Conservation (phyloP, 2,329 filamentous ascomycete species). For the Daldinia sp. region DNA sequence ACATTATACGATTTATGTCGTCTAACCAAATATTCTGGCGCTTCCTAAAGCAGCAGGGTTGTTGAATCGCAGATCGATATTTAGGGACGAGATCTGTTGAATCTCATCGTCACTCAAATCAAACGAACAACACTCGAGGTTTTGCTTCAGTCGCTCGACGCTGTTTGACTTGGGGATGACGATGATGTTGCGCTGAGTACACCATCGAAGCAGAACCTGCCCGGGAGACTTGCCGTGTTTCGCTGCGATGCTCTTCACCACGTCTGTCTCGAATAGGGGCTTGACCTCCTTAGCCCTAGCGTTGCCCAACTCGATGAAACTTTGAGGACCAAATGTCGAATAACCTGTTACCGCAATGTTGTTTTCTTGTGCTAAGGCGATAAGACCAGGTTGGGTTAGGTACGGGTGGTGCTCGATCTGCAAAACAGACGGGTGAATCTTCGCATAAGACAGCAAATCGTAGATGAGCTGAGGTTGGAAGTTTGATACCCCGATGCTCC, state of each 20-base stretch:
- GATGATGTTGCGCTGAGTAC: constrained; percentile 67
- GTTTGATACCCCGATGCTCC: constrained; percentile 83
- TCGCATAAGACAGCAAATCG: constrained; percentile 80
- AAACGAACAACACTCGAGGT: constrained; percentile 63
- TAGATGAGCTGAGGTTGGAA: constrained; percentile 80
- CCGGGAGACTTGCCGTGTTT: constrained; percentile 67
- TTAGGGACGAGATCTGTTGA: constrained; percentile 59
- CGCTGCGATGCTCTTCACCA: constrained; percentile 60
- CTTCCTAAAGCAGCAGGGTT: constrained; percentile 52
- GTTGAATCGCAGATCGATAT: constrained; percentile 64
- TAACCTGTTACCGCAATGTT: constrained; percentile 68
- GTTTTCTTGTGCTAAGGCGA: constrained; percentile 64
- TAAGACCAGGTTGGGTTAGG: constrained; percentile 63
- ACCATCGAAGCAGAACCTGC: constrained; percentile 72
- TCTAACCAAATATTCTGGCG: constrained; percentile 46
- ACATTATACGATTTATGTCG: background rate
- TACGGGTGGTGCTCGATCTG: constrained; percentile 93
- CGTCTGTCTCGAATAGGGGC: constrained; percentile 47
- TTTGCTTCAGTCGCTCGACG: constrained; percentile 58
- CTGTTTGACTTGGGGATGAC: constrained; percentile 70
- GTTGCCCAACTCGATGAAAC: constrained; percentile 46
- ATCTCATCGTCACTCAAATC: constrained; percentile 62
- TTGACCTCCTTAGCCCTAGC: constrained; percentile 39
- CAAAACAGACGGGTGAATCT: constrained; percentile 75
- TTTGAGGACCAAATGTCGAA: constrained; percentile 68